These are phyloP conservation scores for Diplodia mutila DNA, from an alignment of 2,329 filamentous ascomycete genomes.

Conservation along the genomic window DNA sequence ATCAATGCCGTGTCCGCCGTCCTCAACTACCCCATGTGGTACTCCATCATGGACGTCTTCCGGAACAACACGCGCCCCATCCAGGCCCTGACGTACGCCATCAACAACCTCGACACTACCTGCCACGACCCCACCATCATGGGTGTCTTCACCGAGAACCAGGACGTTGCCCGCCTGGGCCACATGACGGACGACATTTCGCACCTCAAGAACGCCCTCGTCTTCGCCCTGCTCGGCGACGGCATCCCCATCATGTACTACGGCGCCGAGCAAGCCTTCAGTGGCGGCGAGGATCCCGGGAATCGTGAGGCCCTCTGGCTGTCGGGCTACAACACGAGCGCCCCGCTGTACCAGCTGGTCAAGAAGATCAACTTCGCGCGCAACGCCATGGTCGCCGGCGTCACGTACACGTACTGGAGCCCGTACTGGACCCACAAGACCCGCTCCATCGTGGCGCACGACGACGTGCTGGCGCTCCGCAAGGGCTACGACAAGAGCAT, in stretches of 20 bases:
- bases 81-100: slow-evolving; percentile 41
- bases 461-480: background rate
- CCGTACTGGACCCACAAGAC: slow-evolving; percentile 19
- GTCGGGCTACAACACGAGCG: slow-evolving; percentile 38
- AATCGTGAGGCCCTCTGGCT: slow-evolving; percentile 49
- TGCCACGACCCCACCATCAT: slow-evolving; percentile 42
- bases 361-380: slow-evolving; percentile 17
- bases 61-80: slow-evolving; percentile 36
- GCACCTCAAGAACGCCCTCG: slow-evolving; percentile 44
- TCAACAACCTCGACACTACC: slow-evolving; percentile 37
- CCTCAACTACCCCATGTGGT: slow-evolving; percentile 62
- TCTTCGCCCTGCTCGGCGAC: slow-evolving; percentile 42
- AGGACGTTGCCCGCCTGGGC: slow-evolving; percentile 45
- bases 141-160: slow-evolving; percentile 46
- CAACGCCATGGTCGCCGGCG: slow-evolving; percentile 1
- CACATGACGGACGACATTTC: slow-evolving; percentile 41
- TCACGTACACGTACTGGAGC: slow-evolving; percentile 15
- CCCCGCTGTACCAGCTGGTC: slow-evolving; percentile 24
- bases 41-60: slow-evolving; percentile 44
- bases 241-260: slow-evolving; percentile 48
- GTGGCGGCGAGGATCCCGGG: slow-evolving; percentile 42
- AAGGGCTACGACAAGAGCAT: slow-evolving; percentile 19
- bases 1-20: slow-evolving; percentile 58
- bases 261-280: slow-evolving; percentile 45
- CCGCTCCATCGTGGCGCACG: background rate